Evolutionary conservation across 176 grass and related monocot genomes (phyloP).

Genomic region (Guadua angustifolia): DNA sequence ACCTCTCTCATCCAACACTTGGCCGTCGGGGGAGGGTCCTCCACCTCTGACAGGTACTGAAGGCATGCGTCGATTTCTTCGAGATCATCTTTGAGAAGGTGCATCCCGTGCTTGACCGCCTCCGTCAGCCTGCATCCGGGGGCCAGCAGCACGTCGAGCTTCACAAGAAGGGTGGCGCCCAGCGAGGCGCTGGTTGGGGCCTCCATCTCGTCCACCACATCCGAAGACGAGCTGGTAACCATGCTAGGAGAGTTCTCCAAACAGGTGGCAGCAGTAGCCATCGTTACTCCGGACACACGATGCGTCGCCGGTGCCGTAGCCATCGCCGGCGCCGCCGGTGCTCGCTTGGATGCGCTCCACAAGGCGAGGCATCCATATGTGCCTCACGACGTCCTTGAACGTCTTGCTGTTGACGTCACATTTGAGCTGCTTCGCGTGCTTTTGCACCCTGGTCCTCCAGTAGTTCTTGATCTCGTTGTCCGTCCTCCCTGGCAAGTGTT

Average conservation of each 20-base stretch:
- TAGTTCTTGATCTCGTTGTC: constrained; percentile 79
- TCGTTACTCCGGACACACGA: neutral
- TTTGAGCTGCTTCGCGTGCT: constrained; percentile 56
- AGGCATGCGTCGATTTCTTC: too few species aligned
- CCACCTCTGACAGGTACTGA: too few species aligned
- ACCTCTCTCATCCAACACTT: neutral
- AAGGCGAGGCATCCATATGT: constrained; percentile 56
- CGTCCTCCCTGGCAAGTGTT: constrained; percentile 50
- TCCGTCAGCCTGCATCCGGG: too few species aligned
- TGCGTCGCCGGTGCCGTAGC: neutral
- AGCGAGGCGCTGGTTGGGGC: too few species aligned
- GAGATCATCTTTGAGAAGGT: too few species aligned
- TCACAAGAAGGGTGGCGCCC: too few species aligned
- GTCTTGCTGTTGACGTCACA: constrained; percentile 52
- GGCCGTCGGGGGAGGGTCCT: neutral
- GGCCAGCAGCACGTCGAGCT: too few species aligned
- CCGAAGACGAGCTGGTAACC: constrained; percentile 25
- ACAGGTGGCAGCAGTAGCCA: neutral
- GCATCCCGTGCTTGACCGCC: too few species aligned
- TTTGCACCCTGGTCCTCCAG: constrained; percentile 65
- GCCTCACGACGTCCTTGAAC: constrained; percentile 55
- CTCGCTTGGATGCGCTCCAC: constrained; percentile 29
- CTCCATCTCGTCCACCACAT: too few species aligned
- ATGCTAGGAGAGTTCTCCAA: neutral
- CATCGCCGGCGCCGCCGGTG: neutral